Evolutionary conservation across 805 yeast genomes (phyloP).

Genomic region (Teunomyces panamensis): DNA sequence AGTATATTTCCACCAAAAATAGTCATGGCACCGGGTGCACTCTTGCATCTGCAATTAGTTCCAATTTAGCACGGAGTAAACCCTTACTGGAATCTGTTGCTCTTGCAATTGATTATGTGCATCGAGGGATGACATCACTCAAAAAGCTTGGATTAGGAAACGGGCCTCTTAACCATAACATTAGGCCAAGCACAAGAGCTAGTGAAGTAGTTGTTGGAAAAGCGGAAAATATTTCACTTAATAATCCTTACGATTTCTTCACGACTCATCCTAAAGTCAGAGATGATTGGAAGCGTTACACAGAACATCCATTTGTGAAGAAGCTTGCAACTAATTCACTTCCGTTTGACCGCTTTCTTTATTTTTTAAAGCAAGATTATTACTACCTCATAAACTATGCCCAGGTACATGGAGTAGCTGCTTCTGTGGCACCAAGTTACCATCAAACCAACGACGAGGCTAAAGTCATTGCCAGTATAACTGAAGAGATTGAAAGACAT

Average conservation of each 20-base stretch:
- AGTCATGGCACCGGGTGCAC: slow-evolving; percentile 95
- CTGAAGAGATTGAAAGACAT: slow-evolving; percentile 57
- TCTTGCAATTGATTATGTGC: slow-evolving; percentile 62
- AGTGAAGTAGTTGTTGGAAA: slow-evolving; percentile 9
- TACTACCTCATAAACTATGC: slow-evolving; percentile 68
- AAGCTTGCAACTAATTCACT: slow-evolving; percentile 52
- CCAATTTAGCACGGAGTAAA: slow-evolving; percentile 61
- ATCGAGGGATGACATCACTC: slow-evolving; percentile 51
- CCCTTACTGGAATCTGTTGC: slow-evolving; percentile 49
- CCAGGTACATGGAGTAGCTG: slow-evolving; percentile 60
- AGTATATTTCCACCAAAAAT: slow-evolving; percentile 44
- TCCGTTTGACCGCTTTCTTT: slow-evolving; percentile 47
- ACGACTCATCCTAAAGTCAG: slow-evolving; percentile 53
- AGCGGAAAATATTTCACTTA: neutral
- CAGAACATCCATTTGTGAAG: slow-evolving; percentile 59
- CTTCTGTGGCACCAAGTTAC: slow-evolving; percentile 56
- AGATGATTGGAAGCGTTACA: slow-evolving; percentile 56
- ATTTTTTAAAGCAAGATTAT: slow-evolving; percentile 63
- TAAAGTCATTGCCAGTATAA: slow-evolving; percentile 48
- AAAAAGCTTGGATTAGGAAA: slow-evolving; percentile 47
- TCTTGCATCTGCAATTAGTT: slow-evolving; percentile 74
- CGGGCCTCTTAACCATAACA: slow-evolving; percentile 77
- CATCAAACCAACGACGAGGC: slow-evolving; percentile 51
- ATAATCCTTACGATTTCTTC: slow-evolving; percentile 41
- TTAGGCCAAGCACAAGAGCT: slow-evolving; percentile 20